Evolutionary conservation across 805 yeast genomes (phyloP).

Genomic region (Ogataea salicorniae): DNA sequence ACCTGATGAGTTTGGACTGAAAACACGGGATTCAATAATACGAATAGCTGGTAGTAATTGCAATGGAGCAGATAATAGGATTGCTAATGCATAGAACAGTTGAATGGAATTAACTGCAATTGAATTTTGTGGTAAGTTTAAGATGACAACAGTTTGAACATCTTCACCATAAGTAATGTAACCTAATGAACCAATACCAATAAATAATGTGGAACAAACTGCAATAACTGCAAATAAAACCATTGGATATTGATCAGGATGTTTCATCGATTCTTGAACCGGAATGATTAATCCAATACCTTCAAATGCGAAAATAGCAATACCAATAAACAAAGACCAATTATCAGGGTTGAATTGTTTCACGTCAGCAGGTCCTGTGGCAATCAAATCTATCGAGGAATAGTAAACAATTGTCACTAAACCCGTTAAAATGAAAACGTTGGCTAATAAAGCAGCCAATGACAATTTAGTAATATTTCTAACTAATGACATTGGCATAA

Average conservation of each 20-base stretch:
- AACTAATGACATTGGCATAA: conserved; percentile 65
- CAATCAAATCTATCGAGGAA: conserved; percentile 41
- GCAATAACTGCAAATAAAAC: conserved; percentile 57
- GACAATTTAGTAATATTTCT: conserved; percentile 75
- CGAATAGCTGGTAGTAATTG: conserved; percentile 77
- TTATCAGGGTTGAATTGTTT: conserved; percentile 47
- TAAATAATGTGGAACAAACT: conserved; percentile 59
- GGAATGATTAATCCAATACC: conserved; percentile 82
- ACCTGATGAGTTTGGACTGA: conserved; percentile 49
- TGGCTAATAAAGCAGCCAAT: conserved; percentile 66
- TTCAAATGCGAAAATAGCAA: conserved; percentile 84
- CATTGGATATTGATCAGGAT: conserved; percentile 67
- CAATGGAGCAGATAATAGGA: conserved; percentile 72
- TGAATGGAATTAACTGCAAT: conserved; percentile 59
- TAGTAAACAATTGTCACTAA: conserved; percentile 58
- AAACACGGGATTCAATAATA: conserved; percentile 60
- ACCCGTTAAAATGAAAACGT: conserved; percentile 62
- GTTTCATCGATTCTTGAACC: conserved; percentile 73
- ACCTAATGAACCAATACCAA: conserved; percentile 61
- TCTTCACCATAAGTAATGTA: conserved; percentile 63
- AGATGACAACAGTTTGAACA: conserved; percentile 61
- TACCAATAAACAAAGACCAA: conserved; percentile 74
- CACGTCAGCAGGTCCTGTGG: conserved; percentile 45
- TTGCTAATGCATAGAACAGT: conserved; percentile 68
- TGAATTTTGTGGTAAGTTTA: conserved; percentile 69